Conservation (phyloP, 2,329 filamentous ascomycete genomes). For the Ambrosiella beaveri region DNA sequence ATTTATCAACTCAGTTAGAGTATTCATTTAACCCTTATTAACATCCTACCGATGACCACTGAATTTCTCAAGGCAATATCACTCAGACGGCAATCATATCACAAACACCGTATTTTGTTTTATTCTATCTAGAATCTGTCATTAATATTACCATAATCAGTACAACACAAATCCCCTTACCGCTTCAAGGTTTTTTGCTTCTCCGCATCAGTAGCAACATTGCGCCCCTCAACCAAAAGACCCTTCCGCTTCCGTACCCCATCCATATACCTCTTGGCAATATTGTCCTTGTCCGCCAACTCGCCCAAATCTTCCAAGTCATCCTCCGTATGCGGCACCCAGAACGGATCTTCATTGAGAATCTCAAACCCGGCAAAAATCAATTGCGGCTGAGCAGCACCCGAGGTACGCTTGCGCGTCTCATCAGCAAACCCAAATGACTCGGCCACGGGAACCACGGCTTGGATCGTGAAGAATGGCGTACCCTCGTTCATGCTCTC, state of each 20-base stretch:
- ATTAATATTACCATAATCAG: neutral
- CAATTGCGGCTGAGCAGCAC: slow-evolving; percentile 79
- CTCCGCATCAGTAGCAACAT: slow-evolving; percentile 71
- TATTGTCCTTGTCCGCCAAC: slow-evolving; percentile 82
- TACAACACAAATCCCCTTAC: slow-evolving; percentile 18
- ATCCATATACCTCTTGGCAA: slow-evolving; percentile 94
- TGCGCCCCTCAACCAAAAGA: slow-evolving; percentile 59
- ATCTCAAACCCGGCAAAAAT: slow-evolving; percentile 88
- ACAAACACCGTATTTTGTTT: too few relatives aligned
- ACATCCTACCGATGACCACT: too few relatives aligned
- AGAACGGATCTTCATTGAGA: slow-evolving; percentile 90
- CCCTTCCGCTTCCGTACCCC: slow-evolving; percentile 74
- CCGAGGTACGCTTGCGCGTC: slow-evolving; percentile 84
- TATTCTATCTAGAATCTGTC: too few relatives aligned
- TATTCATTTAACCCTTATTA: too few relatives aligned
- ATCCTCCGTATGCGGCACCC: slow-evolving; percentile 93
- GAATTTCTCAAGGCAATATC: too few relatives aligned
- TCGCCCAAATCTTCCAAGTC: slow-evolving; percentile 92
- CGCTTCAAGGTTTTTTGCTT: slow-evolving; percentile 64
- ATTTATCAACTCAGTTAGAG: too few relatives aligned
- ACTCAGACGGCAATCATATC: too few relatives aligned
- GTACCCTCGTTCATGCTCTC: slow-evolving; percentile 90
- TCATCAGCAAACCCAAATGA: slow-evolving; percentile 94
- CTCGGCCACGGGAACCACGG: slow-evolving; percentile 77
- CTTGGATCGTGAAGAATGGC: slow-evolving; percentile 87